A percentile compares a stretch with the other conserved stretches of the same genome.
These are phyloP conservation scores for Sordariomycetes sp. DNA, from an alignment of 2,329 filamentous ascomycete species.

Conservation along the genomic window DNA sequence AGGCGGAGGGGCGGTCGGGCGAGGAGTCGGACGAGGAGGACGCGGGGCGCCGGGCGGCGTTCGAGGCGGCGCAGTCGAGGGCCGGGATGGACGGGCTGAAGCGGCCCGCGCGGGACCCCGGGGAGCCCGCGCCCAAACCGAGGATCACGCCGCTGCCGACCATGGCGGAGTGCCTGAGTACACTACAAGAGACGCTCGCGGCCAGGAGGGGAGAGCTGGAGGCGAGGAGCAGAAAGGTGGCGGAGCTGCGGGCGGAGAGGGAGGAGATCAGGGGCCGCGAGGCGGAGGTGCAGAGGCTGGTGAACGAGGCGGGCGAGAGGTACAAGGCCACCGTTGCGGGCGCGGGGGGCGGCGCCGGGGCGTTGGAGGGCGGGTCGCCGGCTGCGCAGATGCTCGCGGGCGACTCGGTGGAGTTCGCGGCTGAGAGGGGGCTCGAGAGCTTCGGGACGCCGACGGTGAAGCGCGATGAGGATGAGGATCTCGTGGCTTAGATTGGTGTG, in stretches of 20 bases:
- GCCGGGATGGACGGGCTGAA: conserved; percentile 69
- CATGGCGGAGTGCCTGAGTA: conserved; percentile 54
- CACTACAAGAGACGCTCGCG: conserved; percentile 50
- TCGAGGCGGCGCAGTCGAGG: conserved; percentile 76
- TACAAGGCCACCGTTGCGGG: conserved; percentile 33
- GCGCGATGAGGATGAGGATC: background rate
- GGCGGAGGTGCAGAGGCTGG: conserved; percentile 65
- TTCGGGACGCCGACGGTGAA: conserved; percentile 27
- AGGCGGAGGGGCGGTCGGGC: conserved; percentile 58
- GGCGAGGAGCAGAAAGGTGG: conserved; percentile 50
- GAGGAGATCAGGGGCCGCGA: conserved; percentile 58
- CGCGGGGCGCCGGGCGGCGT: conserved; percentile 65
- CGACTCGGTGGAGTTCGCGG: conserved; percentile 12
- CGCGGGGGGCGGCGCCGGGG: conserved; percentile 7
- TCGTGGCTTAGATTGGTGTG: background rate
- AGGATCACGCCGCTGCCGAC: conserved; percentile 71
- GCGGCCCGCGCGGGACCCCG: conserved; percentile 1
- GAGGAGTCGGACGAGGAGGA: conserved; percentile 60
- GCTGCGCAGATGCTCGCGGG: conserved; percentile 7
- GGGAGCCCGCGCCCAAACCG: conserved; percentile 23
- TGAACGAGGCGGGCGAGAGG: conserved; percentile 69
- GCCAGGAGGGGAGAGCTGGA: conserved; percentile 54
- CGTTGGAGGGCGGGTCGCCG: conserved; percentile 8
- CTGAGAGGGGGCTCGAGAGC: conserved; percentile 33
- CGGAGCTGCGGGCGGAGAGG: conserved; percentile 58